Evolutionary conservation across 2,329 filamentous ascomycete species (phyloP), one percentile per base, ranked within the genome.

Genomic region (Colletotrichum simmondsii): DNA sequence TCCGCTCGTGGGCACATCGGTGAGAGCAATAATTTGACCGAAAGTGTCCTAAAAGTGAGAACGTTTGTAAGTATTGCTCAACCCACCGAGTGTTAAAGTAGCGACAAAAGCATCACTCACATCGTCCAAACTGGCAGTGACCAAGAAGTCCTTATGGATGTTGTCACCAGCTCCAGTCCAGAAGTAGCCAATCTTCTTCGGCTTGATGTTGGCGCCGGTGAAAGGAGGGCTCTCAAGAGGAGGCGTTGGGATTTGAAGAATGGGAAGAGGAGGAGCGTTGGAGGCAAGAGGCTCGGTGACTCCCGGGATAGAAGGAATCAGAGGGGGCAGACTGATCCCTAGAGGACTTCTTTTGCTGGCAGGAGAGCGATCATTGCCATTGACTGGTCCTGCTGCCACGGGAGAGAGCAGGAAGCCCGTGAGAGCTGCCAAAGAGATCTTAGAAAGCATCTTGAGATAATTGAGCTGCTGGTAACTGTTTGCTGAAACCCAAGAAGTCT

Each of bases 111-210:
- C 46, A n/a, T 8, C 57, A 75, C 82, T 79, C 75, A 86, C 85
- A 83, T 91, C 89, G 75, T 91, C 89, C 5, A 91, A 85, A 77
- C 86, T 88, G 78, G 88, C 87, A 1, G 89, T 89, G 1, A 87
- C 87, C 56, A 91, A 79, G 79, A 91, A 91, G 75, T 91, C 86
- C 77, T 87, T 87, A 80, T 91, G 89, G 59, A 85, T 77, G 76
- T 91, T 91, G 76, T 91, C 89, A 46, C 88, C 90, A 42, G 90
- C 84, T 22, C 86, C 89, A 65, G 89, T 90, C 89, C 89, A 91
- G 81, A 91, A 91, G 80, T 91, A 91, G 0, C 89, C 90, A 77
- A 92, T 89, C 83, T 92, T 92, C 86, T 91, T 92, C 32, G 90
- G 90, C 81, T 87, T 88, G 77, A 91, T 86, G 72, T 88, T 82